Conservation (phyloP, 2,329 filamentous ascomycete genomes). For the Domatiomyces catenatus region DNA sequence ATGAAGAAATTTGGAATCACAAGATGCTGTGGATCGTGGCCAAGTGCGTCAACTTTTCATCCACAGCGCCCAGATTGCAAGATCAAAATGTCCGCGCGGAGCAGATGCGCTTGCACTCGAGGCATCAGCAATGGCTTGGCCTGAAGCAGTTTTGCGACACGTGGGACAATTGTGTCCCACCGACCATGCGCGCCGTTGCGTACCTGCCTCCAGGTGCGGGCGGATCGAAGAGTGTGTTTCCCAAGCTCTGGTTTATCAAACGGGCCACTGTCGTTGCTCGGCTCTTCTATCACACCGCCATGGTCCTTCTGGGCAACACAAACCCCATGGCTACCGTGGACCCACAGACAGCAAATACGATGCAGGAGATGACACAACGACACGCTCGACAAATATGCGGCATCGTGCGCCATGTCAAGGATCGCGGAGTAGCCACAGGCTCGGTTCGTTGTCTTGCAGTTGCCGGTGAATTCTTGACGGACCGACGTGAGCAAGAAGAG, state of each 20-base stretch:
- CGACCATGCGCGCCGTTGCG: constrained; percentile 75
- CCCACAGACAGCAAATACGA: constrained; percentile 45
- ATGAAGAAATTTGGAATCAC: constrained; percentile 76
- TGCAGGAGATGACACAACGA: constrained; percentile 52
- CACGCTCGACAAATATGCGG: constrained; percentile 80
- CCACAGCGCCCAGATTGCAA: constrained; percentile 44
- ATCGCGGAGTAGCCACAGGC: constrained; percentile 61
- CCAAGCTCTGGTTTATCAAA: constrained; percentile 81
- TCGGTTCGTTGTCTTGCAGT: constrained; percentile 66
- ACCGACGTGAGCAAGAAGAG: constrained; percentile 61
- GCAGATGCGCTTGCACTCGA: constrained; percentile 46
- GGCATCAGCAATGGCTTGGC: constrained; percentile 60
- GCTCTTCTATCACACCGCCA: constrained; percentile 77
- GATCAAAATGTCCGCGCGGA: constrained; percentile 42
- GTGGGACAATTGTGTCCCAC: constrained; percentile 65
- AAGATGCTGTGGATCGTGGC: constrained; percentile 78
- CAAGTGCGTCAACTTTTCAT: constrained; percentile 73
- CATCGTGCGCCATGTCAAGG: constrained; percentile 71
- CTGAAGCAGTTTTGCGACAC: constrained; percentile 69
- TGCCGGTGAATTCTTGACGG: constrained; percentile 56
- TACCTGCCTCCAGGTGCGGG: constrained; percentile 57
- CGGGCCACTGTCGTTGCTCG: constrained; percentile 65
- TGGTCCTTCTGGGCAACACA: constrained; percentile 64
- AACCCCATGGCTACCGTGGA: constrained; percentile 48
- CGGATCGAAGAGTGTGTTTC: constrained; percentile 58